phyloP scores from a whole-genome alignment of 768 basidiomycete species.

The Cytidiella melzeri region DNA sequence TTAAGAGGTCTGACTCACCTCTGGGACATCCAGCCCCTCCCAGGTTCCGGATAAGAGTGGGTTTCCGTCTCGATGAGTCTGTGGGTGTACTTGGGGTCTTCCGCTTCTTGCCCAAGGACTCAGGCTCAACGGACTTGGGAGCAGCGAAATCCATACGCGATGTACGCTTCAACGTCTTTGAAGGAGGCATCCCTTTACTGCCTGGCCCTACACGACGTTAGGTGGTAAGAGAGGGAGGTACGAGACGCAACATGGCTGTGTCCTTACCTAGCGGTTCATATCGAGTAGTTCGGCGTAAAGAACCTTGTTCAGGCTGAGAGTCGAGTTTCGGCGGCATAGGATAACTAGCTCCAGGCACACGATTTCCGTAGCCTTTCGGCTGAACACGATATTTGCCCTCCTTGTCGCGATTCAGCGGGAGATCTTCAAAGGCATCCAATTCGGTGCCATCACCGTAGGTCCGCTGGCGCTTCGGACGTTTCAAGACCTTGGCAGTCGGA shows the following conservation, averaged over 20 bases:
- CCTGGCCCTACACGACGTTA: neutral
- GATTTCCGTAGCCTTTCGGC: slow-evolving; percentile 61
- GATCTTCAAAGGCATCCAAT: slow-evolving; percentile 81
- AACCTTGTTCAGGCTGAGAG: slow-evolving; percentile 39
- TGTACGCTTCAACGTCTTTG: slow-evolving; percentile 52
- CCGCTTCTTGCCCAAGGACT: slow-evolving; percentile 39
- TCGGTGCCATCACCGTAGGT: slow-evolving; percentile 88
- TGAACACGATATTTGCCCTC: slow-evolving; percentile 71
- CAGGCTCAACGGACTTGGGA: slow-evolving; percentile 29
- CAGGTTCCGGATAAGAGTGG: slow-evolving; percentile 83
- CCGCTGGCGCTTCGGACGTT: slow-evolving; percentile 69
- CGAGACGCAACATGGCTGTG: neutral
- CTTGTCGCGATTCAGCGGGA: slow-evolving; percentile 80
- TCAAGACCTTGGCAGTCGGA: slow-evolving; percentile 57
- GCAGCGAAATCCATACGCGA: slow-evolving; percentile 49
- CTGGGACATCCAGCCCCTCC: slow-evolving; percentile 63
- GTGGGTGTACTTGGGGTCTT: slow-evolving; percentile 42
- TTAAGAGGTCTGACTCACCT: slow-evolving; percentile 37
- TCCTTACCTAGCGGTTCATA: neutral
- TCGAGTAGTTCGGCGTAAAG: slow-evolving; percentile 53
- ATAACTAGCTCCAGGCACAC: slow-evolving; percentile 51
- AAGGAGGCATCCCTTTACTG: slow-evolving; percentile 19
- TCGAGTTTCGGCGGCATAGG: slow-evolving; percentile 30
- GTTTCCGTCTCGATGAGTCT: slow-evolving; percentile 62
- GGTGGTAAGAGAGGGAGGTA: neutral